Evolutionary conservation across 2,329 filamentous ascomycete genomes (phyloP).

Genomic region (Aspergillus ochraceoroseus): DNA sequence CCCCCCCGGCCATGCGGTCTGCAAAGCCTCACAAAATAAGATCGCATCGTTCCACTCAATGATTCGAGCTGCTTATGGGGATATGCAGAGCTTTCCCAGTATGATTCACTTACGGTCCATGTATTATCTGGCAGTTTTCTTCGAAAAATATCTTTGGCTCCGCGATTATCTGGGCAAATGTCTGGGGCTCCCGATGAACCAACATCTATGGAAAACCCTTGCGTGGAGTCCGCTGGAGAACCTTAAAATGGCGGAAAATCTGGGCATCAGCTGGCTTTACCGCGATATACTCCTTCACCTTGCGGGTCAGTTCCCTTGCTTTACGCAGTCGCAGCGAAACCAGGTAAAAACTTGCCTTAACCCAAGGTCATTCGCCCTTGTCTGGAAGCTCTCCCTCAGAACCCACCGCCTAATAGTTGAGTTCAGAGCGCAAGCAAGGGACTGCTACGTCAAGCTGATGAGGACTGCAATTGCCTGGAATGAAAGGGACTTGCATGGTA

Average conservation of each 20-base stretch:
- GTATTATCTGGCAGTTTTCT: not conserved
- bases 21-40: too few relatives aligned
- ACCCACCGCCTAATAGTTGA: too few relatives aligned
- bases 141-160: not conserved
- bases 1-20: too few relatives aligned
- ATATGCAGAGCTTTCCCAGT: not conserved
- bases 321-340: not conserved
- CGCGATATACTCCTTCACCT: not conserved
- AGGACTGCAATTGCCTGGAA: too few relatives aligned
- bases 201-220: not conserved
- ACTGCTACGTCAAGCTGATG: too few relatives aligned
- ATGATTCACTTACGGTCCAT: not conserved
- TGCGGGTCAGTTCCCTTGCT: not conserved
- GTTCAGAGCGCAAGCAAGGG: too few relatives aligned
- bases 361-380: too few relatives aligned
- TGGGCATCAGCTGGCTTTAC: not conserved
- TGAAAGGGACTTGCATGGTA: too few relatives aligned
- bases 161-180: not conserved
- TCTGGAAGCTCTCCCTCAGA: too few relatives aligned
- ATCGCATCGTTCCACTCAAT: too few relatives aligned
- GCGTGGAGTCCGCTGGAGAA: not conserved
- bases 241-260: not conserved
- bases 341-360: not conserved
- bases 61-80: not conserved
- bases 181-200: not conserved